These are phyloP conservation scores for Cystobasidium tubakii DNA, from an alignment of 768 basidiomycete genomes.

Conservation along the genomic window DNA sequence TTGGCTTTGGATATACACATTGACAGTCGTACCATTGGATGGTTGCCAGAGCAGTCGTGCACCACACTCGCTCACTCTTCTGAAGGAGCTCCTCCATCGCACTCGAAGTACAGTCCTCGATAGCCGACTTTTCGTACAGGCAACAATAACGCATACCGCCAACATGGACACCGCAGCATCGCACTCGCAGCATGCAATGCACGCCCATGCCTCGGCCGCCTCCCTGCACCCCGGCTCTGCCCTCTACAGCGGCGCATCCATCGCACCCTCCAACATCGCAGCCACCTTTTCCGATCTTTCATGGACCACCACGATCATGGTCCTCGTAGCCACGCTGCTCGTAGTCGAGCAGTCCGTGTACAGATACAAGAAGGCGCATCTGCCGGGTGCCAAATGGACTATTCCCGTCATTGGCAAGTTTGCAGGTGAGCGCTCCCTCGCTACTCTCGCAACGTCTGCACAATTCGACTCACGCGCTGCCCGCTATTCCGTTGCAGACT, in stretches of 20 bases:
- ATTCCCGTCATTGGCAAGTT: slow-evolving; percentile 98
- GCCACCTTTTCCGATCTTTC: slow-evolving; percentile 1
- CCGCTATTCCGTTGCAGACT: slow-evolving; percentile 54
- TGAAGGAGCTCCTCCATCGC: no score
- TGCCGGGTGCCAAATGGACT: slow-evolving; percentile 62
- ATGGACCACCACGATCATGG: slow-evolving; percentile 45
- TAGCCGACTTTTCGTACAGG: background rate
- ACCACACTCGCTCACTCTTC: no score
- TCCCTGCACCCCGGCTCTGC: no score
- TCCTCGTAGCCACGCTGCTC: slow-evolving; percentile 67
- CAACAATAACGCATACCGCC: background rate
- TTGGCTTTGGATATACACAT: no score
- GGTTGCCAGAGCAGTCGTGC: no score
- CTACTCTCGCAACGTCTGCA: background rate
- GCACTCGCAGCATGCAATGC: background rate
- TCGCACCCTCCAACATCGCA: slow-evolving; percentile 30
- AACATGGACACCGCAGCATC: slow-evolving; percentile 2
- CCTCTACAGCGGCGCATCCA: background rate
- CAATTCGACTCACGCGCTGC: background rate
- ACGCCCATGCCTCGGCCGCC: background rate
- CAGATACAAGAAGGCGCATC: slow-evolving; percentile 67
- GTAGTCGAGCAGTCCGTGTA: slow-evolving; percentile 82
- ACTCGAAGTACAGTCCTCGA: no score
- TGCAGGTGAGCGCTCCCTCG: slow-evolving; percentile 49
- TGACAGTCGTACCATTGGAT: no score